A percentile compares a stretch with the other conserved stretches of the same genome.
phyloP scores from a whole-genome alignment of 2,329 filamentous ascomycete genomes.

The Coniochaeta sp. region DNA sequence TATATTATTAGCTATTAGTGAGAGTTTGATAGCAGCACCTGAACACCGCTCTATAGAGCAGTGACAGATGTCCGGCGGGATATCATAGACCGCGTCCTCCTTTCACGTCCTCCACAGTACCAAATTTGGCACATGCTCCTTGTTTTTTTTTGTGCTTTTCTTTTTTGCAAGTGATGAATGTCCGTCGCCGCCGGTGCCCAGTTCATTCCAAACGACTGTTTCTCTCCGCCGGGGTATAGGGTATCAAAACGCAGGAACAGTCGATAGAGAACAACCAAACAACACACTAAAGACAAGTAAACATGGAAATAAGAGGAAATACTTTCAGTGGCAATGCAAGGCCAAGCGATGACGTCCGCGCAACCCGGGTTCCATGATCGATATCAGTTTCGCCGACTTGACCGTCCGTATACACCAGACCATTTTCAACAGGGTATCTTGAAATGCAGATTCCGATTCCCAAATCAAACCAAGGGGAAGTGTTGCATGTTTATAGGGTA shows the following conservation, averaged over 20 bases:
- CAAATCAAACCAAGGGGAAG: slow-evolving; percentile 24
- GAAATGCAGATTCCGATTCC: slow-evolving; percentile 49
- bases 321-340: neutral
- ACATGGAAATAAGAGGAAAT: slow-evolving; percentile 11
- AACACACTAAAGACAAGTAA: slow-evolving; percentile 13
- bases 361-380: neutral
- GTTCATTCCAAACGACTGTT: slow-evolving; percentile 14
- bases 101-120: neutral
- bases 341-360: slow-evolving; percentile 4
- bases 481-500: slow-evolving; percentile 7
- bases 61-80: slow-evolving; percentile 3
- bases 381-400: neutral
- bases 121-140: neutral
- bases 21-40: slow-evolving; percentile 7
- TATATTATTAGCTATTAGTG: slow-evolving; percentile 25
- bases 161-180: slow-evolving; percentile 4
- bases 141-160: slow-evolving; percentile 9
- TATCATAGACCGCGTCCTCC: slow-evolving; percentile 11
- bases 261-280: slow-evolving; percentile 16
- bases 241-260: slow-evolving; percentile 22
- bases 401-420: slow-evolving; percentile 8
- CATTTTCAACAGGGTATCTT: slow-evolving; percentile 44
- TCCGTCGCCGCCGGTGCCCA: slow-evolving; percentile 1
- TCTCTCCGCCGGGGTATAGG: slow-evolving; percentile 24
- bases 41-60: slow-evolving; percentile 2